Evolutionary conservation across 2,329 filamentous ascomycete genomes (phyloP), one percentile per base, ranked within the genome.

Genomic region (Didymellaceae sp.): DNA sequence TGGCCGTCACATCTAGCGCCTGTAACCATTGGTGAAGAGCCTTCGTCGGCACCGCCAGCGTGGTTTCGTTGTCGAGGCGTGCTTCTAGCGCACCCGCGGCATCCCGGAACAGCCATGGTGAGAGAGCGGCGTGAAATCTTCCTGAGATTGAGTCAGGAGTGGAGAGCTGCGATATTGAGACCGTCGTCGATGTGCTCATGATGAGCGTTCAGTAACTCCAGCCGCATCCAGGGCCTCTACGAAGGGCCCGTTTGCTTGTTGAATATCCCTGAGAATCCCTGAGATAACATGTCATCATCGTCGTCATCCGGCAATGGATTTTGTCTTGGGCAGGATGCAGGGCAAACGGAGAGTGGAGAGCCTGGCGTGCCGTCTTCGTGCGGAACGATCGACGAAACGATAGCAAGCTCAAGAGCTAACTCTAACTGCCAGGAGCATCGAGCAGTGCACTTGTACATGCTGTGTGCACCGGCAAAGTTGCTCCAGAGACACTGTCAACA

Each of bases 1-100:
- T 62, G 54, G 57, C 57, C 52, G 14, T 45, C 44, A 50, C 41
- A 24, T 45, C 53, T 56, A 49, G 58, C 40, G 35, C 30, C 48
- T 14, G n/a, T 30, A 20, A 25, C 49, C 49, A 66, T 61, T 64
- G 61, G 62, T 54, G 18, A 43, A 33, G 33, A 33, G 14, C 34
- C 33, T 54, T 32, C 53, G 55, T 52, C 46, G 43, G 54, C 60
- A 57, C 61, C 66, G 65, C 55, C 54, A 56, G 54, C 58, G 57
- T 65, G 67, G 66, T 65, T 62, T 60, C 47, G 56, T 48, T 61
- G 48, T 58, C 55, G 55, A 61, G 46, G 57, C 57, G 49, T 57
- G 50, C 61, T 55, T 63, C 61, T 70, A 69, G 67, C 57, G 64
- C 57, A 47, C 56, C 57, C 60, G 61, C 62, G 65, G 65, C 59